Conservation (phyloP, 148 eudicot species). For the Nepenthes mirabilis region DNA sequence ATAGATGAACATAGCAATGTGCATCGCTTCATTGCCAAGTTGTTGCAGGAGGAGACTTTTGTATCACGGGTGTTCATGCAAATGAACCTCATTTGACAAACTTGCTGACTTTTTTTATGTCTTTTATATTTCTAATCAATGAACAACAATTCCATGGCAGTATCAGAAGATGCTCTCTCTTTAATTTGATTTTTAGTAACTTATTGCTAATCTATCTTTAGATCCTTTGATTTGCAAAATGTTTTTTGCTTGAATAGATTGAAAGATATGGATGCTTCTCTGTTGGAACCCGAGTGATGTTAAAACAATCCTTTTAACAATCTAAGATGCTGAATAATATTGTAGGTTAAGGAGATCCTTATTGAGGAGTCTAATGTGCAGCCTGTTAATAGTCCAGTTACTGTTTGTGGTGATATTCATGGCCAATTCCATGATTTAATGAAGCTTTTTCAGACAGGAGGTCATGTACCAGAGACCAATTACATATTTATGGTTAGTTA, state of each 20-base stretch:
- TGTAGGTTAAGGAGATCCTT: slow-evolving; percentile 91
- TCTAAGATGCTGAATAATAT: neutral
- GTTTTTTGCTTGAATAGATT: neutral
- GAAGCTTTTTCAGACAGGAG: slow-evolving; percentile 99
- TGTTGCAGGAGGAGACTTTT: no score
- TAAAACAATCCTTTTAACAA: neutral
- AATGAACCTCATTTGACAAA: no score
- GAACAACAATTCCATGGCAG: no score
- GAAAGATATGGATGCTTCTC: neutral
- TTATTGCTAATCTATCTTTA: no score
- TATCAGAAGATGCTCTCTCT: no score
- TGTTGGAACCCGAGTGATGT: neutral
- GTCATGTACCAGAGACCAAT: slow-evolving; percentile 97
- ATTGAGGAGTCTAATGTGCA: slow-evolving; percentile 98
- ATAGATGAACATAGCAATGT: no score
- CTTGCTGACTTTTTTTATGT: no score
- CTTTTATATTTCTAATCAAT: no score
- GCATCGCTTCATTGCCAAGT: no score
- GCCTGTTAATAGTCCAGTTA: slow-evolving; percentile 98
- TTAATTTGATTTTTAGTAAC: no score
- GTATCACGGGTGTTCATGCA: no score
- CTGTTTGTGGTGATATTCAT: slow-evolving; percentile 98
- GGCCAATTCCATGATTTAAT: slow-evolving; percentile 97
- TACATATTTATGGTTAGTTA: slow-evolving; percentile 79
- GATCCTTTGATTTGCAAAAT: no score